Conservation (phyloP, 208 protist genomes). For the Trypanosoma caninum region DNA sequence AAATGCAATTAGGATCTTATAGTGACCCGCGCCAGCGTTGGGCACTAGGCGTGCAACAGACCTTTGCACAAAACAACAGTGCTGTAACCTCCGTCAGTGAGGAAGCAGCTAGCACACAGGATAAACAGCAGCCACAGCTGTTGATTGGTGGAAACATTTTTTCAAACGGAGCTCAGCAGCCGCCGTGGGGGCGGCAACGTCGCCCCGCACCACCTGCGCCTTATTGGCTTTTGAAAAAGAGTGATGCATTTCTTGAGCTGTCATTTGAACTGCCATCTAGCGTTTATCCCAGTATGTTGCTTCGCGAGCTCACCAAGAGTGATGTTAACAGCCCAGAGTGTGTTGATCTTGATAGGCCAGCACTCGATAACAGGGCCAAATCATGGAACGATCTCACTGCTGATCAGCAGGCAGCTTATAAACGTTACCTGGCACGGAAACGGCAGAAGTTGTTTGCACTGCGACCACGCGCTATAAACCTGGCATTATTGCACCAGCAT, state of each 20-base stretch:
- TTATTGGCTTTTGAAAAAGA: conserved; percentile 70
- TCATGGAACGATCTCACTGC: conserved; percentile 39
- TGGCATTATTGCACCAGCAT: conserved; percentile 81
- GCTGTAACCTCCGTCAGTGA: neutral
- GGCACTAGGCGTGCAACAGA: conserved; percentile 16
- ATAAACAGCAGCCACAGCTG: neutral
- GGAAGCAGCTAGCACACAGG: neutral
- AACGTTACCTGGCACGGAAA: conserved; percentile 48
- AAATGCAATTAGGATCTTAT: neutral
- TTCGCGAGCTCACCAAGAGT: conserved; percentile 82
- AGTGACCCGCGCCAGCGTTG: conserved; percentile 23
- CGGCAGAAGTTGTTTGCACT: conserved; percentile 52
- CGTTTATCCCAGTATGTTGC: conserved; percentile 73
- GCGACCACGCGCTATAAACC: conserved; percentile 57
- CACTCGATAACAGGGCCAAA: conserved; percentile 35
- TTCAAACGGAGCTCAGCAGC: too few species aligned
- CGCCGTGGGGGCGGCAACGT: conserved; percentile 11
- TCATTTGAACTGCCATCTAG: conserved; percentile 51
- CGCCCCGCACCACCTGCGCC: conserved; percentile 39
- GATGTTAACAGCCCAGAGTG: conserved; percentile 79
- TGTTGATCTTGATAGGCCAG: conserved; percentile 59
- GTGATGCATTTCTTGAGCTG: conserved; percentile 57
- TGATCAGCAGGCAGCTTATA: conserved; percentile 53
- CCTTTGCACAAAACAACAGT: conserved; percentile 8
- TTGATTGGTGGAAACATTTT: conserved; percentile 1